Evolutionary conservation across 805 yeast genomes (phyloP).

Genomic region (Lachancea lanzarotensis): DNA sequence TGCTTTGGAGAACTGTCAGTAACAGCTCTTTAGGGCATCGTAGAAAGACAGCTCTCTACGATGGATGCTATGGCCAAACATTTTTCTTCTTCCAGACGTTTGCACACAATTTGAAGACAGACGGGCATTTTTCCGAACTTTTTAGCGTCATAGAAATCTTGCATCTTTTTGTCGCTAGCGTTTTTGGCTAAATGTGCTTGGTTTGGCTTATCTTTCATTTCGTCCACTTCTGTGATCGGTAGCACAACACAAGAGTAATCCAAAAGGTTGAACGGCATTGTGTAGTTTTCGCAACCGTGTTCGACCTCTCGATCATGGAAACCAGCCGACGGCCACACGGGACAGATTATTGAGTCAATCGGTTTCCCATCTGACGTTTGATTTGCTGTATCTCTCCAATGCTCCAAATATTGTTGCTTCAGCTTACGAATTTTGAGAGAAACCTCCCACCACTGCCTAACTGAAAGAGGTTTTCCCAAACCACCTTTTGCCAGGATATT

Average conservation of each 20-base stretch:
- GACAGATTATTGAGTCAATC: constrained; percentile 45
- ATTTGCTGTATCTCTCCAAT: constrained; percentile 33
- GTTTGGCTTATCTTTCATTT: constrained; percentile 27
- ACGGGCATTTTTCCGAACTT: constrained; percentile 48
- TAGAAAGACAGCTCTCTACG: constrained; percentile 19
- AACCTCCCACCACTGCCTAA: constrained; percentile 38
- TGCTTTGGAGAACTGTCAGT: too few species aligned
- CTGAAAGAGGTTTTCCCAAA: constrained; percentile 5
- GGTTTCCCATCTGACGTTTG: constrained; percentile 34
- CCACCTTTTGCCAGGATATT: constrained; percentile 6
- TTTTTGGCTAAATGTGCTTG: constrained; percentile 20
- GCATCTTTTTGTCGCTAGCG: constrained; percentile 29
- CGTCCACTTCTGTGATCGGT: constrained; percentile 40
- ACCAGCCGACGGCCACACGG: constrained; percentile 39
- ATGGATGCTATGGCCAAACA: constrained; percentile 31
- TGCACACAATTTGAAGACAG: constrained; percentile 47
- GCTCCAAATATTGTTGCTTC: constrained; percentile 35
- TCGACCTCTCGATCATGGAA: constrained; percentile 36
- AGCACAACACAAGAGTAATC: constrained; percentile 39
- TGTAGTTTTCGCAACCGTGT: constrained; percentile 37
- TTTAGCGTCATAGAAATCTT: constrained; percentile 41
- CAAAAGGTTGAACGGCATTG: constrained; percentile 36
- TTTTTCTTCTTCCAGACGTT: constrained; percentile 54
- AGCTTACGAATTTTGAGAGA: constrained; percentile 31
- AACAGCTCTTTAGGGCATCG: too few species aligned